Evolutionary conservation across 208 protist genomes (phyloP).

Genomic region (Angomonas ambiguus): DNA sequence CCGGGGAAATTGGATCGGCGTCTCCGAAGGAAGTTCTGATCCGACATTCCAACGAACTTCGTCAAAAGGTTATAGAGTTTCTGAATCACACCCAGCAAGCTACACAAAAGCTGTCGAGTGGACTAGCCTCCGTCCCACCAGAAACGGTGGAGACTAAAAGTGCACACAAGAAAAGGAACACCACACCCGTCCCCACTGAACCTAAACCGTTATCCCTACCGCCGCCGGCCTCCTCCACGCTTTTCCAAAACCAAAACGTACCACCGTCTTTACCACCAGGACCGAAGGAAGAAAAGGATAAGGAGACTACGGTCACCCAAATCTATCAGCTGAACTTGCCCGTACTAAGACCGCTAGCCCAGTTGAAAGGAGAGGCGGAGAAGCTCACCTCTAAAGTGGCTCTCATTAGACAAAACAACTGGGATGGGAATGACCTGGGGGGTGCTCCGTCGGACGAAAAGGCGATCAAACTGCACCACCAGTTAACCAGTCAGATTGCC

Average conservation of each 20-base stretch:
- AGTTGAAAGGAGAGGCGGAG: constrained; percentile 31
- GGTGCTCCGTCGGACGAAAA: constrained; percentile 48
- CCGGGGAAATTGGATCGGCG: constrained; percentile 5
- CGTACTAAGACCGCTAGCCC: constrained; percentile 43
- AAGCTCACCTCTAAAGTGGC: constrained; percentile 24
- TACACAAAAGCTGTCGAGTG: constrained; percentile 16
- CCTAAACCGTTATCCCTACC: neutral
- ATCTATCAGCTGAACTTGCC: constrained; percentile 28
- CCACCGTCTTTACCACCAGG: neutral
- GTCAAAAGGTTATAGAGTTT: constrained; percentile 17
- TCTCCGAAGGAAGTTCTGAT: constrained; percentile 52
- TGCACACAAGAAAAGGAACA: neutral
- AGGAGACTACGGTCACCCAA: constrained; percentile 1
- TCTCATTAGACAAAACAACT: constrained; percentile 44
- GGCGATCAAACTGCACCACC: constrained; percentile 38
- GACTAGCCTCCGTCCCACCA: constrained; percentile 4
- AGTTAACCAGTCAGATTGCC: constrained; percentile 28
- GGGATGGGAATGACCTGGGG: constrained; percentile 41
- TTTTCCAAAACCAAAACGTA: neutral
- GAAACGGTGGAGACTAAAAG: constrained; percentile 2
- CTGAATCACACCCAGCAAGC: constrained; percentile 23
- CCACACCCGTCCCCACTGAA: neutral
- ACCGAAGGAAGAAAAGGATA: neutral
- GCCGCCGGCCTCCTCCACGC: neutral
- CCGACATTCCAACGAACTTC: constrained; percentile 46